Evolutionary conservation across 192 early-diverging fungal genomes (phyloP).

Genomic region (Gryganskiella cystojenkinii): DNA sequence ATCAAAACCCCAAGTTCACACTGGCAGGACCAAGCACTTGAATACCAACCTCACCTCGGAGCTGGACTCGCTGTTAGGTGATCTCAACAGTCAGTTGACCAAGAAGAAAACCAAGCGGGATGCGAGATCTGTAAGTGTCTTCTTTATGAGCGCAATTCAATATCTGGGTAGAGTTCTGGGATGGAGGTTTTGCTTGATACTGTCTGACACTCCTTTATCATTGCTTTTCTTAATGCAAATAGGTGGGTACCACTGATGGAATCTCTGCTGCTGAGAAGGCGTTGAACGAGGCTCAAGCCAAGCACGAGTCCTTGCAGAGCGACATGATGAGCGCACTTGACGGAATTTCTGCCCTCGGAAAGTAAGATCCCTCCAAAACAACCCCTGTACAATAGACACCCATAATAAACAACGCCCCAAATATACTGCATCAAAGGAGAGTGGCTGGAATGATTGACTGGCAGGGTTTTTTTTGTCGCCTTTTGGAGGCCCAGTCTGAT

Average conservation of each 20-base stretch:
- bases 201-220: neutral
- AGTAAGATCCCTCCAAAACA: constrained; percentile 12
- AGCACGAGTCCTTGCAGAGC: constrained; percentile 36
- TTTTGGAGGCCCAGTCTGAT: neutral
- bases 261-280: constrained; percentile 23
- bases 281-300: constrained; percentile 39
- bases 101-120: constrained; percentile 49
- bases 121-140: neutral
- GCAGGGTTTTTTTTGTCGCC: neutral
- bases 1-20: no score
- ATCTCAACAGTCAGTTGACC: constrained; percentile 40
- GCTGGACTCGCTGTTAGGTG: constrained; percentile 41
- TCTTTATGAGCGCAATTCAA: no score
- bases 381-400: neutral
- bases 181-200: neutral
- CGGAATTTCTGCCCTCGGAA: constrained; percentile 42
- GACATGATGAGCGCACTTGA: constrained; percentile 50
- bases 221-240: neutral
- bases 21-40: constrained; percentile 31
- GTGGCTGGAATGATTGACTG: no score
- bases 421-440: no score
- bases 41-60: constrained; percentile 42
- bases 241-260: neutral
- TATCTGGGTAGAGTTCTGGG: neutral
- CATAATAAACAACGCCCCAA: no score